Evolutionary conservation across 2,329 filamentous ascomycete genomes (phyloP).

Genomic region (Sporothrix curviconia): DNA sequence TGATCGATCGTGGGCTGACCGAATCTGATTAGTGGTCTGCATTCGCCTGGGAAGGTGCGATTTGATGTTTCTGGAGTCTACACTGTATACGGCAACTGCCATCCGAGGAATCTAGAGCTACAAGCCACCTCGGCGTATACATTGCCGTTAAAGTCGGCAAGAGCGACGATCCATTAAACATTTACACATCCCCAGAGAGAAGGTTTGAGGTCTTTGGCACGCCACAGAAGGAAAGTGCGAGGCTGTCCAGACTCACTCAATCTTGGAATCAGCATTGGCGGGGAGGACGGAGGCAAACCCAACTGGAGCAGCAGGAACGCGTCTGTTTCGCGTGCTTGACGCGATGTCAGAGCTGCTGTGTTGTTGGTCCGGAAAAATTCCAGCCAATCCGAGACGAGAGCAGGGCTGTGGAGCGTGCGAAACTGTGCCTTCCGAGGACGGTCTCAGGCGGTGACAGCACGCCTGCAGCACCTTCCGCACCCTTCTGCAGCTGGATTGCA

Average conservation of each 20-base stretch:
- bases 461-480: not conserved
- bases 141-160: not conserved
- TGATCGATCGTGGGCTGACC: constrained; percentile 1
- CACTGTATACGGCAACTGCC: too few species aligned
- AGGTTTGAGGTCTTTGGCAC: not conserved
- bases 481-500: not conserved
- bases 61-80: not conserved
- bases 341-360: constrained; percentile 14
- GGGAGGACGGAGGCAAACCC: constrained; percentile 3
- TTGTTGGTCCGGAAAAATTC: constrained; percentile 6
- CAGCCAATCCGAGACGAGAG: constrained; percentile 11
- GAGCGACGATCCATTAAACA: not conserved
- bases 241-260: not conserved
- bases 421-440: not conserved
- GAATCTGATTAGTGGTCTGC: not conserved
- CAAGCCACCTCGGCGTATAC: not conserved
- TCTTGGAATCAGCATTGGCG: not conserved
- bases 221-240: not conserved
- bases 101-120: too few species aligned
- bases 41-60: not conserved
- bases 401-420: not conserved
- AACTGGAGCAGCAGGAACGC: constrained; percentile 12
- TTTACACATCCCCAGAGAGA: too few species aligned
- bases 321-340: constrained; percentile 20
- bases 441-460: not conserved